phyloP scores from a whole-genome alignment of 2,329 filamentous ascomycete species.

The Neonectria ditissima region DNA sequence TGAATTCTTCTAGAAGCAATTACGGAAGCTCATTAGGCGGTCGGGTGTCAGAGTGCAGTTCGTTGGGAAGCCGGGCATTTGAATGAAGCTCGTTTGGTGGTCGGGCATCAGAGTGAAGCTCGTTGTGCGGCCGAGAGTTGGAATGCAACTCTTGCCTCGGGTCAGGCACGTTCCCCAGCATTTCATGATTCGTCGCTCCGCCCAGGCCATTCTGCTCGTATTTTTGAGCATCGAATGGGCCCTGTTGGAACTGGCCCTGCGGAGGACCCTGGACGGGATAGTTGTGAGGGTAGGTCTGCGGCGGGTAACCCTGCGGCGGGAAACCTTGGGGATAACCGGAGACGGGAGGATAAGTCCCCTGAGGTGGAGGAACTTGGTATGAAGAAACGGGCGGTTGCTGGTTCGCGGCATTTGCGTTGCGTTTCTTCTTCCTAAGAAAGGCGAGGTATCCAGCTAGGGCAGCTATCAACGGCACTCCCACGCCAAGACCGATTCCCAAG shows the following conservation, averaged over 20 bases:
- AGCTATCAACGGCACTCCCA: conserved; percentile 10
- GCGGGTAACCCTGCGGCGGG: conserved; percentile 14
- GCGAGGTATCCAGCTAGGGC: conserved; percentile 16
- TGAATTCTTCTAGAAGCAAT: not conserved
- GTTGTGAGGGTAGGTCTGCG: conserved; percentile 8
- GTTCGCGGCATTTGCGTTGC: not conserved
- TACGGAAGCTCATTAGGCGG: not conserved
- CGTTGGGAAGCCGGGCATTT: not conserved
- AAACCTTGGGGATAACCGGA: not conserved
- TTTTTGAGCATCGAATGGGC: conserved; percentile 7
- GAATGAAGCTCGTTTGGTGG: not conserved
- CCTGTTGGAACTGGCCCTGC: not conserved
- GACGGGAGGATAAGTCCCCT: not conserved
- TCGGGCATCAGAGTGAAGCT: conserved; percentile 1
- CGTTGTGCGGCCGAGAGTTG: conserved; percentile 4
- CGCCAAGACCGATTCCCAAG: conserved; percentile 17
- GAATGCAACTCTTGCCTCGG: conserved; percentile 18
- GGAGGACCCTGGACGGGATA: conserved; percentile 6
- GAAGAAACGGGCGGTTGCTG: not conserved
- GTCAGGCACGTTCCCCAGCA: conserved; percentile 11
- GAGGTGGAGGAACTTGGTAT: conserved; percentile 1
- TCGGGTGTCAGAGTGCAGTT: not conserved
- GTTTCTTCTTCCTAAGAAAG: conserved; percentile 10
- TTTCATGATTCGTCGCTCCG: conserved; percentile 2
- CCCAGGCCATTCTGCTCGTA: conserved; percentile 2